phyloP scores from a whole-genome alignment of 2,329 filamentous ascomycete genomes.

The Dryadomyces sulphureus region DNA sequence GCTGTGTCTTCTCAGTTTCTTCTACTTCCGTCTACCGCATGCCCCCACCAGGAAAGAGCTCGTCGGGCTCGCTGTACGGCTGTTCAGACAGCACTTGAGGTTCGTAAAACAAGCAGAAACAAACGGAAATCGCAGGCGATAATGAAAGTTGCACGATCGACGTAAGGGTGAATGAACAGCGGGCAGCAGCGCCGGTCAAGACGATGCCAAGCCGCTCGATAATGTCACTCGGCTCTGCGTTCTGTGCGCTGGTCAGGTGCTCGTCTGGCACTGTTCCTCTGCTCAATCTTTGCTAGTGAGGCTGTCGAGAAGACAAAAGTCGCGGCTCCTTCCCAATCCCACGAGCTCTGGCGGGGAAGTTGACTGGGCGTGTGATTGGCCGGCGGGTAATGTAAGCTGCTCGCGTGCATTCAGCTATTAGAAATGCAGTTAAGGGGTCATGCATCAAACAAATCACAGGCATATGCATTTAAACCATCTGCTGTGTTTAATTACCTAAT shows the following conservation, averaged over 20 bases:
- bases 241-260: too few species aligned
- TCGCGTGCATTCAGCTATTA: too few species aligned
- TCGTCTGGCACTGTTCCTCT: too few species aligned
- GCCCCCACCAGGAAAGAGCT: too few species aligned
- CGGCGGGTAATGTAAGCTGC: background rate
- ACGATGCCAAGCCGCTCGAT: too few species aligned
- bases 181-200: background rate
- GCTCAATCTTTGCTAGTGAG: background rate
- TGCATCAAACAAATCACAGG: background rate
- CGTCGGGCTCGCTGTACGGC: too few species aligned
- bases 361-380: background rate
- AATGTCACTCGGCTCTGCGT: too few species aligned
- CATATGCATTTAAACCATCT: too few species aligned
- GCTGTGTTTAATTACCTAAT: too few species aligned
- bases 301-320: background rate
- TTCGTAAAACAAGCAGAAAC: background rate
- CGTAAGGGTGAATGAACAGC: background rate
- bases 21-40: background rate
- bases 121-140: background rate
- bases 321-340: background rate
- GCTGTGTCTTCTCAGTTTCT: background rate
- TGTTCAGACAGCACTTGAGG: too few species aligned
- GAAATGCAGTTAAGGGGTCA: background rate
- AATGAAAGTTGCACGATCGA: background rate
- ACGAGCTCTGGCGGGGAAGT: conserved; percentile 1